A percentile compares a stretch with the other conserved stretches of the same genome.
Conservation (phyloP, 306 rosid species). For the Benincasa hispida region DNA sequence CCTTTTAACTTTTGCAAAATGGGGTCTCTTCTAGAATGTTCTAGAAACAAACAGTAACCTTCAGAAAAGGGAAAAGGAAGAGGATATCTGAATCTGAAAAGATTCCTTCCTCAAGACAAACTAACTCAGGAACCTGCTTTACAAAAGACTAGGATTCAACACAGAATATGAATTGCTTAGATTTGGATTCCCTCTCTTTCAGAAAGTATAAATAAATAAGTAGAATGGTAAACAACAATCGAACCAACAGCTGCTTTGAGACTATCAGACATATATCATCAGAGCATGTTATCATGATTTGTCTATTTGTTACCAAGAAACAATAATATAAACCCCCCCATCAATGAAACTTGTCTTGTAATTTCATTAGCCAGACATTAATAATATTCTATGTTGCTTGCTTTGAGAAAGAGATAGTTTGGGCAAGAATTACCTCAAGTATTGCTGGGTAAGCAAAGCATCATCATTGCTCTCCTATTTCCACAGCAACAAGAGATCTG, state of each 20-base stretch:
- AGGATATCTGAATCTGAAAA: constrained; percentile 3
- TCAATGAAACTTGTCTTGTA: neutral
- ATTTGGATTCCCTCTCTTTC: neutral
- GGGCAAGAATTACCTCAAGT: constrained; percentile 4
- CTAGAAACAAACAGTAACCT: neutral
- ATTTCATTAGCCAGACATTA: neutral
- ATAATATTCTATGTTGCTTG: neutral
- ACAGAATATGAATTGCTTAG: neutral
- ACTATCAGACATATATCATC: neutral
- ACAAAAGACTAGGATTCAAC: neutral
- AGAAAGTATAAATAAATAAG: neutral
- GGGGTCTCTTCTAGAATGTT: neutral
- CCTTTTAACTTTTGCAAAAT: neutral
- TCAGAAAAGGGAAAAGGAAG: neutral
- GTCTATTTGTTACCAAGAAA: neutral
- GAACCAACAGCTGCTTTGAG: neutral
- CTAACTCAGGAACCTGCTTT: neutral
- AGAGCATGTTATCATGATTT: neutral
- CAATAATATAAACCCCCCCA: neutral
- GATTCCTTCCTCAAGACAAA: neutral
- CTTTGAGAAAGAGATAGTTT: neutral
- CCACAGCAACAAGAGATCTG: constrained; percentile 2
- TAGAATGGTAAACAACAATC: neutral
- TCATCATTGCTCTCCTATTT: neutral
- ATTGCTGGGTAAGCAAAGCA: neutral